Evolutionary conservation across 2,329 filamentous ascomycete genomes (phyloP).

Genomic region (Sporothrix luriei): DNA sequence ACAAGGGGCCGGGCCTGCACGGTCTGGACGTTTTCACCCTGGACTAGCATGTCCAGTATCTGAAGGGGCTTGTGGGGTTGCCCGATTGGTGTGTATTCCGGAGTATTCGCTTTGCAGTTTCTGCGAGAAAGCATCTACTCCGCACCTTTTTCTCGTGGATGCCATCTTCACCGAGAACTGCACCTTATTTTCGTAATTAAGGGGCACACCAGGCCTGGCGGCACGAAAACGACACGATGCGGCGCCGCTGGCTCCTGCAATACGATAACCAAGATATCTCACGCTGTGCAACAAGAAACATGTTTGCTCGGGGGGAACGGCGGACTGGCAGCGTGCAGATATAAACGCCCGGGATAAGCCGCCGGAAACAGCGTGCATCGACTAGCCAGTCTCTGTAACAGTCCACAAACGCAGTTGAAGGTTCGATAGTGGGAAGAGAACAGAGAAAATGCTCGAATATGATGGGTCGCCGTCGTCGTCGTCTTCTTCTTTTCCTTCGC

Average conservation of each 20-base stretch:
- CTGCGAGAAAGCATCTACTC: no score
- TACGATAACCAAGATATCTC: not conserved
- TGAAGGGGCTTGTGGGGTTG: slow-evolving; percentile 4
- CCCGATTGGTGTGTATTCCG: slow-evolving; percentile 1
- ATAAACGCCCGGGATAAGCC: slow-evolving; percentile 2
- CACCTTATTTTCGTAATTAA: slow-evolving; percentile 12
- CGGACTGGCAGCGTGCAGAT: slow-evolving; percentile 6
- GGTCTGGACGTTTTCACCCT: slow-evolving; percentile 9
- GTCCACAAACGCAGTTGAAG: not conserved
- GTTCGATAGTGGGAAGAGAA: no score
- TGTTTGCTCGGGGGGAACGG: not conserved
- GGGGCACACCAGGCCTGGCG: not conserved
- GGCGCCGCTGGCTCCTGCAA: not conserved
- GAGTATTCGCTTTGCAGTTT: not conserved
- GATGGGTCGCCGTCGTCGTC: no score
- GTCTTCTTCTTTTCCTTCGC: no score
- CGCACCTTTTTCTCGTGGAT: not conserved
- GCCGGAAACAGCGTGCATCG: not conserved
- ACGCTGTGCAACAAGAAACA: not conserved
- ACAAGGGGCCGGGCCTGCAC: not conserved
- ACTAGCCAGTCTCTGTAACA: not conserved
- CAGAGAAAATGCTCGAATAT: no score
- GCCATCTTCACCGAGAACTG: not conserved
- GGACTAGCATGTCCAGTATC: not conserved
- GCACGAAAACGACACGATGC: slow-evolving; percentile 12